A percentile compares a stretch with the other conserved stretches of the same genome.
Evolutionary conservation across 2,329 filamentous ascomycete genomes (phyloP).

Genomic region (Xylaria hypoxylon): DNA sequence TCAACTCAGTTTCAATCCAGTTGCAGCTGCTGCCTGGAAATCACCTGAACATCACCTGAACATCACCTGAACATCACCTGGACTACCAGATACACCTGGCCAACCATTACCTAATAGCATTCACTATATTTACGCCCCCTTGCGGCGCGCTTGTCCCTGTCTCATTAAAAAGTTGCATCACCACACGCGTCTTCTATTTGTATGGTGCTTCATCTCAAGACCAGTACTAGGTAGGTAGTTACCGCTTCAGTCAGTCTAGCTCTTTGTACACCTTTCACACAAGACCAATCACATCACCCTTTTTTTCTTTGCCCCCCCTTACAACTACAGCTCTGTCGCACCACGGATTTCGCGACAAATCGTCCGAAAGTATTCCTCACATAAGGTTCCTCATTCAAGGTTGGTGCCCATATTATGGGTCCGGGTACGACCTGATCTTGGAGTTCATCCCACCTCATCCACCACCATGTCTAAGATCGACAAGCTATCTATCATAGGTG

Average conservation of each 20-base stretch:
- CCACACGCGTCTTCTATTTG: slow-evolving; percentile 26
- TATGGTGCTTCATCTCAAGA: not conserved
- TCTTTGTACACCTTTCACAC: not conserved
- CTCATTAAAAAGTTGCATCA: slow-evolving; percentile 28
- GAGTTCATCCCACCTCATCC: slow-evolving; percentile 14
- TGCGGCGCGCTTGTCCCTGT: slow-evolving; percentile 22
- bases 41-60: not conserved
- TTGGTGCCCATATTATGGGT: slow-evolving; percentile 24
- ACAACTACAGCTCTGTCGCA: not conserved
- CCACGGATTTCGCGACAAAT: not conserved
- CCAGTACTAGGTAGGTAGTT: too few relatives aligned
- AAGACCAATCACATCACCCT: not conserved
- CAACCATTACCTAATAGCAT: slow-evolving; percentile 14
- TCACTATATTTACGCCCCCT: slow-evolving; percentile 2
- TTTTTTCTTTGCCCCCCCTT: not conserved
- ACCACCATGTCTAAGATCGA: slow-evolving; percentile 80
- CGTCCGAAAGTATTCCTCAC: not conserved
- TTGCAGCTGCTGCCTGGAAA: not conserved
- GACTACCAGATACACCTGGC: not conserved
- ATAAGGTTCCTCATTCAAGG: too few relatives aligned
- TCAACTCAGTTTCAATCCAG: not conserved
- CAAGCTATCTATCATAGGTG: slow-evolving; percentile 85
- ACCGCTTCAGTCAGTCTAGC: too few relatives aligned
- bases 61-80: slow-evolving; percentile 1
- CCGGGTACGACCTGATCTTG: slow-evolving; percentile 12